Evolutionary conservation across 306 rosid genomes (phyloP).

Genomic region (Urtica urens): DNA sequence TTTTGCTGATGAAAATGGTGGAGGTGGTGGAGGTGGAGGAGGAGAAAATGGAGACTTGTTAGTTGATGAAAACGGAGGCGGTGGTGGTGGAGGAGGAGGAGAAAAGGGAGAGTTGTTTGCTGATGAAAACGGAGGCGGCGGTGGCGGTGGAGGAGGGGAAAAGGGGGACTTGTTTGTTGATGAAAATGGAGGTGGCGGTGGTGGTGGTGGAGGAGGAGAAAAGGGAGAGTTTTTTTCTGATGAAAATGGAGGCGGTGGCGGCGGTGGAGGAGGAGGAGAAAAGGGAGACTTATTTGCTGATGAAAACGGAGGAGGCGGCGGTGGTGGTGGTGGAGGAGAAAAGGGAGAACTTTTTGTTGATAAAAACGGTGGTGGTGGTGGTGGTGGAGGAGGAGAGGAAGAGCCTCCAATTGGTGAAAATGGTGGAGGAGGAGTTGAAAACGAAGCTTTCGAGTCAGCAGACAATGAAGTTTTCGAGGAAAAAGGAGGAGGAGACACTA

Average conservation of each 20-base stretch:
- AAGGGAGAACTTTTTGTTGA: slow-evolving; percentile 21
- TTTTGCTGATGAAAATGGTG: slow-evolving; percentile 12
- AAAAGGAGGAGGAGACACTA: slow-evolving; percentile 15
- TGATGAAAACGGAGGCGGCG: slow-evolving; percentile 24
- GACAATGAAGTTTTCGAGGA: slow-evolving; percentile 11
- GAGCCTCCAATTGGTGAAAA: slow-evolving; percentile 5
- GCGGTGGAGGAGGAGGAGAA: slow-evolving; percentile 6
- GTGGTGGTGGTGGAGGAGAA: slow-evolving; percentile 11
- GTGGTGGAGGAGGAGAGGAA: slow-evolving; percentile 11
- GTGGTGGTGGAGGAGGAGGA: slow-evolving; percentile 19
- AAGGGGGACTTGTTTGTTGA: slow-evolving; percentile 4
- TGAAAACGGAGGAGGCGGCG: slow-evolving; percentile 7
- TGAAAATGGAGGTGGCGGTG: slow-evolving; percentile 6
- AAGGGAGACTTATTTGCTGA: slow-evolving; percentile 1
- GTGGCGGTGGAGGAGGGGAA: slow-evolving; percentile 67
- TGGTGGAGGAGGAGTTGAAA: slow-evolving; percentile 16
- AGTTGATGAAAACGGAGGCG: background rate
- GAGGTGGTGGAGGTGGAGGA: slow-evolving; percentile 72
- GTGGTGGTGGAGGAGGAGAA: slow-evolving; percentile 4
- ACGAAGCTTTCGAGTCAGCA: slow-evolving; percentile 1
- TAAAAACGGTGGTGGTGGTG: slow-evolving; percentile 30
- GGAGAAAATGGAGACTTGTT: slow-evolving; percentile 19
- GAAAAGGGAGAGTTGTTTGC: slow-evolving; percentile 16
- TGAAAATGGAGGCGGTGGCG: slow-evolving; percentile 28
- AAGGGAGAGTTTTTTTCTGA: slow-evolving; percentile 7